A percentile compares a stretch with the other conserved stretches of the same genome.
Conservation (phyloP, 306 rosid genomes). For the Pterocarpus macrocarpus region DNA sequence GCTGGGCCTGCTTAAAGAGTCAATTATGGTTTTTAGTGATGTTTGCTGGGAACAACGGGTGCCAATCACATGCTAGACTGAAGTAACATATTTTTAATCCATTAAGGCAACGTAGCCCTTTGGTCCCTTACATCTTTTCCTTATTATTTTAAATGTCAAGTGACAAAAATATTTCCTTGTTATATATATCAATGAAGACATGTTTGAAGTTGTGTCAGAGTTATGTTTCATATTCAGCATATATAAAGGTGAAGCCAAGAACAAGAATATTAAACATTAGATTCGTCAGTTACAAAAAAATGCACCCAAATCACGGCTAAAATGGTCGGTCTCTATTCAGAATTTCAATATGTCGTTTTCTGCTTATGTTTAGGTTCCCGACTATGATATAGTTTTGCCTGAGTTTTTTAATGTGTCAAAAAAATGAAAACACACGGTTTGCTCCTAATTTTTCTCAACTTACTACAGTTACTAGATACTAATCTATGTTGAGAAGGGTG, state of each 20-base stretch:
- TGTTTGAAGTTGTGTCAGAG: slow-evolving; percentile 48
- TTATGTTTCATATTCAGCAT: slow-evolving; percentile 22
- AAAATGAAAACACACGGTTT: not conserved
- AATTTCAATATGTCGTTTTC: slow-evolving; percentile 34
- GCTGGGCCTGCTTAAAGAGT: not conserved
- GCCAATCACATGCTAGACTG: slow-evolving; percentile 28
- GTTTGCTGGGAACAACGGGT: not conserved
- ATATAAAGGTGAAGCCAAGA: slow-evolving; percentile 16
- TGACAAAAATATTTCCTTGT: not conserved
- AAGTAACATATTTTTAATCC: not conserved
- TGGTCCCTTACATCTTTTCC: not conserved
- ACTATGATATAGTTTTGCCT: not conserved
- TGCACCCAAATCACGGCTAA: slow-evolving; percentile 26
- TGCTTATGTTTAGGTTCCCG: slow-evolving; percentile 42
- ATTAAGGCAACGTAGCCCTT: slow-evolving; percentile 9
- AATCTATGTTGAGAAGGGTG: not conserved
- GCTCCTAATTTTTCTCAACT: slow-evolving; percentile 1
- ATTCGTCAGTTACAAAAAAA: slow-evolving; percentile 21
- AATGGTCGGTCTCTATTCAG: slow-evolving; percentile 36
- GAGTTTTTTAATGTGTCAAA: slow-evolving; percentile 23
- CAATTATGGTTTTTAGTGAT: not conserved
- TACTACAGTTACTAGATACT: not conserved
- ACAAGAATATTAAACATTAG: slow-evolving; percentile 31
- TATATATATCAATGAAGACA: slow-evolving; percentile 28
- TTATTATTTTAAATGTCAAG: not conserved